These are phyloP conservation scores for Peronospora belbahrii DNA, from an alignment of 352 stramenopile species.

Conservation along the genomic window DNA sequence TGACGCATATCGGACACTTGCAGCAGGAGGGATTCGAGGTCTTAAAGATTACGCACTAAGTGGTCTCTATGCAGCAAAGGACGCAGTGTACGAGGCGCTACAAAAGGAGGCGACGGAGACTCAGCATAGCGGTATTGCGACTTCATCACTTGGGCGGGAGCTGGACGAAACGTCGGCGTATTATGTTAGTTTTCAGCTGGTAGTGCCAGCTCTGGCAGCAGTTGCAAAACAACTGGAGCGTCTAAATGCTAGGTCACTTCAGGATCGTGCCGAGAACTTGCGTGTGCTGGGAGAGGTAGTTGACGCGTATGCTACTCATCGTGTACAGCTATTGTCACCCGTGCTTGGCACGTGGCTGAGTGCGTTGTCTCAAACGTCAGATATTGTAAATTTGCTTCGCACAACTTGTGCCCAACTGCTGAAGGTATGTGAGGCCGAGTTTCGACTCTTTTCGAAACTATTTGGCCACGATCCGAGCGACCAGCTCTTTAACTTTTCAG, in stretches of 20 bases:
- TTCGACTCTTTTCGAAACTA: slow-evolving; percentile 58
- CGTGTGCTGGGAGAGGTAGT: slow-evolving; percentile 44
- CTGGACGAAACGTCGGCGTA: slow-evolving; percentile 67
- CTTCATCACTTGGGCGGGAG: slow-evolving; percentile 16
- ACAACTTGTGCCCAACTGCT: slow-evolving; percentile 57
- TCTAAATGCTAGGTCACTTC: slow-evolving; percentile 23
- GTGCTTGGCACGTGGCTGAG: slow-evolving; percentile 46
- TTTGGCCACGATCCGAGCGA: slow-evolving; percentile 58
- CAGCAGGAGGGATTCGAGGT: slow-evolving; percentile 49
- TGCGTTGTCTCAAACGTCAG: slow-evolving; percentile 38
- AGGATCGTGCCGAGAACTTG: slow-evolving; percentile 35
- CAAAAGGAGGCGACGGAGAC: slow-evolving; percentile 21
- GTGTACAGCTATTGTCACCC: slow-evolving; percentile 48
- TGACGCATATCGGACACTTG: slow-evolving; percentile 59
- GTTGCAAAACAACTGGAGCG: slow-evolving; percentile 59
- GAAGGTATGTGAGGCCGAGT: slow-evolving; percentile 67
- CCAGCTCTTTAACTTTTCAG: slow-evolving; percentile 39
- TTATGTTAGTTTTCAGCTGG: slow-evolving; percentile 74
- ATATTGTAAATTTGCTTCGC: slow-evolving; percentile 72
- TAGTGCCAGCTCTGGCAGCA: slow-evolving; percentile 47
- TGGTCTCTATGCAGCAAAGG: slow-evolving; percentile 53
- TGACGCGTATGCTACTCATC: slow-evolving; percentile 48
- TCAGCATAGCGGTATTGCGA: slow-evolving; percentile 8
- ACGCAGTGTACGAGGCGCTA: slow-evolving; percentile 54
- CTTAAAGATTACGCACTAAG: slow-evolving; percentile 68